Percentiles rank a stretch among this genome's conserved stretches.
These are phyloP conservation scores for Penicillium sp. DNA, from an alignment of 2,329 filamentous ascomycete genomes.

Conservation along the genomic window DNA sequence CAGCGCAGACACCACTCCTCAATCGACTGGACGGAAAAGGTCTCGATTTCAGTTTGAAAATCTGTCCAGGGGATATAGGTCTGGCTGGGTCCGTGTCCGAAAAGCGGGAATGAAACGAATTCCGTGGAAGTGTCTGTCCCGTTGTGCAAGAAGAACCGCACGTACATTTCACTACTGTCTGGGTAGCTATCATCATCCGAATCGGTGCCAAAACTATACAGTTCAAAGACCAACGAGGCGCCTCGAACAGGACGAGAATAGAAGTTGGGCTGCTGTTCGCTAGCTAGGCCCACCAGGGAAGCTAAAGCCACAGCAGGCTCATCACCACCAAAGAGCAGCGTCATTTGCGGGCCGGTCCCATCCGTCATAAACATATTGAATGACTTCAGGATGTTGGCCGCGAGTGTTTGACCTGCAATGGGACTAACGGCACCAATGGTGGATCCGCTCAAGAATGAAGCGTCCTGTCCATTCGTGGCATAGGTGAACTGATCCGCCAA, in stretches of 20 bases:
- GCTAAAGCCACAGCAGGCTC: constrained; percentile 55
- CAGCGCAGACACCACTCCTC: constrained; percentile 57
- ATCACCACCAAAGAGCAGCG: constrained; percentile 51
- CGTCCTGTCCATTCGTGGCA: constrained; percentile 49
- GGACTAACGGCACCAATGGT: constrained; percentile 35
- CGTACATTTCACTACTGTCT: constrained; percentile 48
- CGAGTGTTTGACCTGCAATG: constrained; percentile 47
- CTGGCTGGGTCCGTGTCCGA: constrained; percentile 48
- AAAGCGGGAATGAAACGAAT: constrained; percentile 51
- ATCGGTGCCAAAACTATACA: constrained; percentile 46
- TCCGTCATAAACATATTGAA: constrained; percentile 42
- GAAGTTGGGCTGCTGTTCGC: constrained; percentile 44
- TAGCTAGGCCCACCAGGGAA: constrained; percentile 45
- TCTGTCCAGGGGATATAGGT: constrained; percentile 52
- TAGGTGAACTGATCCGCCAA: constrained; percentile 54
- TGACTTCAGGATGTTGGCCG: constrained; percentile 38
- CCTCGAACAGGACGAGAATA: constrained; percentile 51
- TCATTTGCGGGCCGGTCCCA: constrained; percentile 46
- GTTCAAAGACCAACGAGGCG: constrained; percentile 54
- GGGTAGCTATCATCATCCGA: constrained; percentile 41
- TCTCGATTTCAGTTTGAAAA: constrained; percentile 49
- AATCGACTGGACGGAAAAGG: constrained; percentile 45
- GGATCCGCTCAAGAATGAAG: constrained; percentile 24
- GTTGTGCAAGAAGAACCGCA: constrained; percentile 60
- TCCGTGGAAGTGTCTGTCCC: constrained; percentile 45